A percentile compares a stretch with the other conserved stretches of the same genome.
Conservation (phyloP, 2,329 filamentous ascomycete genomes). For the Talaromyces atroroseus region DNA sequence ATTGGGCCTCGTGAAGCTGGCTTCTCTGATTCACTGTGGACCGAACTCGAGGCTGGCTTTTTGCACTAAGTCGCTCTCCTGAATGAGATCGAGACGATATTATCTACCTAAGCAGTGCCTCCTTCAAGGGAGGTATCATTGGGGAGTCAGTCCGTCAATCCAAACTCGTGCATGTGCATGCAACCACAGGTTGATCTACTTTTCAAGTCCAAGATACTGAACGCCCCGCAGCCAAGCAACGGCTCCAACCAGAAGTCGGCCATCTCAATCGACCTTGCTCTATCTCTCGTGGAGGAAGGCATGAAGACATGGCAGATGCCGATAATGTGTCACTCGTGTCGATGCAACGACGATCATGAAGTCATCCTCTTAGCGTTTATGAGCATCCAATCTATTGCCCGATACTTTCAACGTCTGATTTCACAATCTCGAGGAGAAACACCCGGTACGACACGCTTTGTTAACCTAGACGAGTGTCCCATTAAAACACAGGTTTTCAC, state of each 20-base stretch:
- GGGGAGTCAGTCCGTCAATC: neutral
- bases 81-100: neutral
- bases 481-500: neutral
- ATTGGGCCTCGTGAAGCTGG: neutral
- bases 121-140: neutral
- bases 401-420: conserved; percentile 1
- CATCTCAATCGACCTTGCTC: neutral
- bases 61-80: neutral
- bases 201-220: neutral
- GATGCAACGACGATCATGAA: conserved; percentile 5
- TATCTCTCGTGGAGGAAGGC: conserved; percentile 4
- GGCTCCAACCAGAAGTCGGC: neutral
- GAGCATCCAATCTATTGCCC: conserved; percentile 1
- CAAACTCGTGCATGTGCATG: neutral
- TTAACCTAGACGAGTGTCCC: neutral
- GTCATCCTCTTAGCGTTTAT: conserved; percentile 3
- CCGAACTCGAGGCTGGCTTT: neutral
- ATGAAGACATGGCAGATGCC: conserved; percentile 5
- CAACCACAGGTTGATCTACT: conserved; percentile 4
- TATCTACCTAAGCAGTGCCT: neutral
- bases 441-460: neutral
- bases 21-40: neutral
- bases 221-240: neutral
- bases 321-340: conserved; percentile 2
- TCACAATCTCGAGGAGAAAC: neutral